Conservation (phyloP, 108 stramenopile genomes). For the Cyclotella choctawhatcheeana region DNA sequence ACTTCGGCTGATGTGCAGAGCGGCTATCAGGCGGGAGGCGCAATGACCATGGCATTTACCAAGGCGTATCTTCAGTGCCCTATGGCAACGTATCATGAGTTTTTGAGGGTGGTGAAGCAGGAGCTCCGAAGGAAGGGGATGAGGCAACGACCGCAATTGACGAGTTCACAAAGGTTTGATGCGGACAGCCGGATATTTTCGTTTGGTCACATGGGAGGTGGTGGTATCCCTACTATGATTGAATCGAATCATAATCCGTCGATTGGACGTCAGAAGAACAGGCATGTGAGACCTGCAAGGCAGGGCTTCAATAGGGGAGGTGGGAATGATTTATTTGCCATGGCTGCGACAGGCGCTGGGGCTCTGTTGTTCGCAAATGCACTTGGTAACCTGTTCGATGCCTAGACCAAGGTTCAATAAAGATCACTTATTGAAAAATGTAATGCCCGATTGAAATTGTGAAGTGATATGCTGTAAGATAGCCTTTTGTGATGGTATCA, state of each 20-base stretch:
- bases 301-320: constrained; percentile 34
- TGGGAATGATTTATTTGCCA: constrained; percentile 33
- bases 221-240: constrained; percentile 35
- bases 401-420: too few relatives aligned
- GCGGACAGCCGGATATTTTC: constrained; percentile 49
- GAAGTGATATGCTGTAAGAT: neutral
- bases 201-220: constrained; percentile 29
- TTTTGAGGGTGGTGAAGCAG: constrained; percentile 35
- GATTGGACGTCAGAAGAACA: constrained; percentile 46
- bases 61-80: constrained; percentile 37
- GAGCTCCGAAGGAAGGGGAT: constrained; percentile 40
- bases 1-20: constrained; percentile 87
- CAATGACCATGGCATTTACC: constrained; percentile 57
- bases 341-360: constrained; percentile 38
- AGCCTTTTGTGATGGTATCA: too few relatives aligned
- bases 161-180: constrained; percentile 53
- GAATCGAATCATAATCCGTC: constrained; percentile 47
- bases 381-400: constrained; percentile 14
- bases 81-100: constrained; percentile 49
- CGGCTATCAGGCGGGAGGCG: constrained; percentile 48
- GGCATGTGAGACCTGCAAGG: constrained; percentile 43
- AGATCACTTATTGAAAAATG: too few relatives aligned
- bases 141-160: constrained; percentile 49
- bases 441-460: neutral
- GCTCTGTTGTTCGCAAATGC: constrained; percentile 43